phyloP scores from a whole-genome alignment of 2,329 filamentous ascomycete genomes.

The Diplodia sapinea region DNA sequence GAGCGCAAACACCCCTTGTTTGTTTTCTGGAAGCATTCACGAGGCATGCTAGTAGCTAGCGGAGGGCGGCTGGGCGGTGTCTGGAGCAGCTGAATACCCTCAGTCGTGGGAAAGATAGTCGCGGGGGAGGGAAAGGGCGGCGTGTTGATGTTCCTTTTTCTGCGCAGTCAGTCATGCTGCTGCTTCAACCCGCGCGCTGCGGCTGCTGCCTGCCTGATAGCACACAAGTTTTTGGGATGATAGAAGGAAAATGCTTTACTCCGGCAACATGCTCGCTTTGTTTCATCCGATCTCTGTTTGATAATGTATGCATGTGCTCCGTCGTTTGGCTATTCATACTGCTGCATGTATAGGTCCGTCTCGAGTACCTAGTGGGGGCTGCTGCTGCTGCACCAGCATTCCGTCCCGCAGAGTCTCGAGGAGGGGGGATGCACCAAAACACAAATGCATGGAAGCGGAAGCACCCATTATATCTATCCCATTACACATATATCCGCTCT shows the following conservation, averaged over 20 bases:
- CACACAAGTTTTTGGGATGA: slow-evolving; percentile 27
- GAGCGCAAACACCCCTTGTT: slow-evolving; percentile 1
- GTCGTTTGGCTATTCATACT: neutral
- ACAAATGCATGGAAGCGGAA: too few relatives aligned
- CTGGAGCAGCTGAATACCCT: slow-evolving; percentile 22
- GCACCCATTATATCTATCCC: too few relatives aligned
- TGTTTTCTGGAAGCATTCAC: slow-evolving; percentile 26
- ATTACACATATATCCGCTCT: too few relatives aligned
- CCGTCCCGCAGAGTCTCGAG: neutral
- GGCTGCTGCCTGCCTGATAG: slow-evolving; percentile 28
- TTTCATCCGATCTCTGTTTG: neutral
- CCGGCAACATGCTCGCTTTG: neutral
- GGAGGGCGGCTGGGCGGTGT: slow-evolving; percentile 24
- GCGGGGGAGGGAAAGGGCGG: neutral
- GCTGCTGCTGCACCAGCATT: neutral
- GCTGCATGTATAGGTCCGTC: neutral
- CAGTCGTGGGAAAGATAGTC: slow-evolving; percentile 19
- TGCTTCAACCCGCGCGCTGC: neutral
- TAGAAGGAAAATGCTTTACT: slow-evolving; percentile 31
- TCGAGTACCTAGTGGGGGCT: neutral
- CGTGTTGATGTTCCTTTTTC: slow-evolving; percentile 26
- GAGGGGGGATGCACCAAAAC: too few relatives aligned
- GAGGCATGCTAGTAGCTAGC: slow-evolving; percentile 23
- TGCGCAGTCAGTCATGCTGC: slow-evolving; percentile 13
- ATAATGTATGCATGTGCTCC: slow-evolving; percentile 24